phyloP scores from a whole-genome alignment of 108 stramenopile species.

The Cylindrotheca fusiformis region DNA sequence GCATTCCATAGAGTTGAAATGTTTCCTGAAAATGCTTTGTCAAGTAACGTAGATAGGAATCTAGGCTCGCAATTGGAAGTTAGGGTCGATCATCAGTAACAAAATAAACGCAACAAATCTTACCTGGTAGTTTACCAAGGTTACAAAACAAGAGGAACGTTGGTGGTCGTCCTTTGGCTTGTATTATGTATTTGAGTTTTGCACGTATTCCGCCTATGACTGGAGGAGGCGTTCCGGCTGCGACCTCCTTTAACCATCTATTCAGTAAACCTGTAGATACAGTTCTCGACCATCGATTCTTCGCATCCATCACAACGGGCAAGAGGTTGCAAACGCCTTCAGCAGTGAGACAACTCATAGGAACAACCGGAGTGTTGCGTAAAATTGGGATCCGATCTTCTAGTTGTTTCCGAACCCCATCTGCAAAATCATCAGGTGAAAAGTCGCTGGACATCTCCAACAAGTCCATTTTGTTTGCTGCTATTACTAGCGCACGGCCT shows the following conservation, averaged over 20 bases:
- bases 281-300: constrained; percentile 70
- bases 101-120: not conserved
- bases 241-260: constrained; percentile 78
- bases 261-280: constrained; percentile 78
- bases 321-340: constrained; percentile 60
- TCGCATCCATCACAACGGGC: constrained; percentile 78
- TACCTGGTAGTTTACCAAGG: constrained; percentile 46
- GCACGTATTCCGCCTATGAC: constrained; percentile 36
- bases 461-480: constrained; percentile 91
- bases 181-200: constrained; percentile 82
- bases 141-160: constrained; percentile 88
- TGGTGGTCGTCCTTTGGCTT: constrained; percentile 86
- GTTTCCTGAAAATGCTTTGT: constrained; percentile 84
- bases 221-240: constrained; percentile 61
- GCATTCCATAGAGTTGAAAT: constrained; percentile 81
- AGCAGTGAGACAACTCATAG: constrained; percentile 71
- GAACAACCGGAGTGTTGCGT: constrained; percentile 78
- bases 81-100: not conserved
- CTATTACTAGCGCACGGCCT: constrained; percentile 84
- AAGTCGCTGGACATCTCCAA: constrained; percentile 63
- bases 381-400: constrained; percentile 79
- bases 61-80: not conserved
- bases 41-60: constrained; percentile 69
- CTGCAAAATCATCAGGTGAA: constrained; percentile 59
- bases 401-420: constrained; percentile 68